These are phyloP conservation scores for Saksenaea oblongispora DNA, from an alignment of 371 early-diverging fungal species.

Conservation along the genomic window DNA sequence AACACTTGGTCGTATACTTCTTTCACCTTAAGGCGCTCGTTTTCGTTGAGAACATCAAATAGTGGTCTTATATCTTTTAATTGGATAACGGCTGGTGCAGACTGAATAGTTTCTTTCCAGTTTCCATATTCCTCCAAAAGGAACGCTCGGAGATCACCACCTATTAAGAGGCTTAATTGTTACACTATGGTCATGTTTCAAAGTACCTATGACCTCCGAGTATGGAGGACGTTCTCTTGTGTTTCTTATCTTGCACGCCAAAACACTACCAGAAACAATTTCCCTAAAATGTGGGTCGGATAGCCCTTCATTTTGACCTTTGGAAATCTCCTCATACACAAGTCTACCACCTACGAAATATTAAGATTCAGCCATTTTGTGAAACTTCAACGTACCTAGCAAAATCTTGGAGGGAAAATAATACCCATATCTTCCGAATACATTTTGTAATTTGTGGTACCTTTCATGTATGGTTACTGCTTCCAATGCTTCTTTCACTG, in stretches of 20 bases:
- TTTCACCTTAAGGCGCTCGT: neutral
- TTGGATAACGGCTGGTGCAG: neutral
- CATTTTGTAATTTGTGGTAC: neutral
- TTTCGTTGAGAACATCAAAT: neutral
- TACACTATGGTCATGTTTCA: no score
- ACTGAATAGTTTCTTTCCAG: neutral
- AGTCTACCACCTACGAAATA: no score
- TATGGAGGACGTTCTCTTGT: no score
- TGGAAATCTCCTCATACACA: no score
- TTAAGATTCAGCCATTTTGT: no score
- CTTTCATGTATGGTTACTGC: neutral
- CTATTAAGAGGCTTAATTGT: no score
- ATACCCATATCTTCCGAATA: neutral
- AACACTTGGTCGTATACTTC: neutral
- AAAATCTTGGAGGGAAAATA: neutral
- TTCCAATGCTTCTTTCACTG: neutral
- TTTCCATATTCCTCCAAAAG: neutral
- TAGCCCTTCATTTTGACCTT: no score
- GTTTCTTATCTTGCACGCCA: no score
- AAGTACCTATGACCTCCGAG: no score
- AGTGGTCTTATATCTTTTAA: neutral
- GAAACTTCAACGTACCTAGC: no score
- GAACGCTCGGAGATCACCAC: neutral
- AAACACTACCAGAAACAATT: no score
- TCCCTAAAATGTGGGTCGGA: no score